Evolutionary conservation across 2,329 filamentous ascomycete species (phyloP), one percentile per base, ranked within the genome.

Genomic region (Thelonectria blattea): DNA sequence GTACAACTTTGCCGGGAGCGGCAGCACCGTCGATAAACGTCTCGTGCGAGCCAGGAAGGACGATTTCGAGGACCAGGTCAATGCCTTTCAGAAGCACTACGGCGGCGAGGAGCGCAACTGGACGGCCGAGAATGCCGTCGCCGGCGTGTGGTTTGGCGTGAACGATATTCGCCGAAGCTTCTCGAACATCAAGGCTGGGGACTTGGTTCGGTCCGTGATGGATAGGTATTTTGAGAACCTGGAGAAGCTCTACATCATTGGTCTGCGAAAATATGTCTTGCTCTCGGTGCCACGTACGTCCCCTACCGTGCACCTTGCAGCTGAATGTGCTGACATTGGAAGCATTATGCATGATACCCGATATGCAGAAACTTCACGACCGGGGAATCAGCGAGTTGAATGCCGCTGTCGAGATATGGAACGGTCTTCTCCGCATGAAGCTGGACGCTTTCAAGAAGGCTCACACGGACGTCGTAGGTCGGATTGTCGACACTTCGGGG

Each of bases 1-100:
- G 9, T 56, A 56, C 54, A 56, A 56, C 27, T 56, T 56, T 39
- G 54, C 54, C 22, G 42, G 37, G 20, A 56, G 54, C 46, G 54
- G 54, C 39, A 30, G 54, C 37, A 56, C 54, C 4, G 54, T 56
- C 8, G 46, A 56, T 22, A 22, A 39, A n/a, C 22, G 45, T 2
- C 17, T 56, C 46, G 39, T 56, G 2, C 24, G 34, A 12, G 17
- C 27, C 8, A 50, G n/a, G 10, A 46, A 34, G 2, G 32, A 37
- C 4, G 54, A 56, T n/a, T 56, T 56, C 14, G 20, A 45, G 14
- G 27, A 56, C 8, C 37, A 56, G 11, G 54, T 56, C 10, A 46
- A 50, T 18, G 34, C 17, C 9, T 56, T 56, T 9, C 30, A 20
- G 2, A 15, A 51, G 14, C 46, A 56, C 27, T 56, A 56, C 15